A percentile compares a stretch with the other conserved stretches of the same genome.
Conservation (phyloP, 192 early-diverging fungal genomes). For the Linnemannia schmuckeri region DNA sequence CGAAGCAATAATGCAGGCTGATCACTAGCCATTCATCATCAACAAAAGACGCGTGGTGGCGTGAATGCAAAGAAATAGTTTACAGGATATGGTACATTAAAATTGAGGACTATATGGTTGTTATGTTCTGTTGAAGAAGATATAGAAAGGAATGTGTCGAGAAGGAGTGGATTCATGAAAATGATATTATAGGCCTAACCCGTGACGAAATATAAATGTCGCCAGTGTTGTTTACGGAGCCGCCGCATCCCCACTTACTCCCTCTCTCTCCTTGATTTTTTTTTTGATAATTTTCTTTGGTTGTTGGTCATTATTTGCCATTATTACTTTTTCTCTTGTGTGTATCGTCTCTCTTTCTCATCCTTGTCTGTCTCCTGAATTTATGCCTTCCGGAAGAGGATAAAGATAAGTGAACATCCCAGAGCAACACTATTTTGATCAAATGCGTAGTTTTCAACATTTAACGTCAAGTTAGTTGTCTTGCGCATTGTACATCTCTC, state of each 20-base stretch:
- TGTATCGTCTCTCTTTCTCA: background rate
- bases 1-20: background rate
- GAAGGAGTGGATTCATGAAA: background rate
- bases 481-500: background rate
- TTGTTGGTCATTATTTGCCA: background rate
- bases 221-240: background rate
- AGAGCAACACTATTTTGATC: conserved; percentile 40
- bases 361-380: background rate
- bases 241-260: background rate
- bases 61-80: background rate
- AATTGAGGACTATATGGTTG: background rate
- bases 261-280: background rate
- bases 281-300: background rate
- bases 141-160: background rate
- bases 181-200: background rate
- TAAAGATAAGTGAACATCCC: conserved; percentile 51
- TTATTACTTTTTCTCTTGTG: background rate
- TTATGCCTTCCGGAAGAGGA: conserved; percentile 52
- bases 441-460: background rate
- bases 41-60: too few species aligned
- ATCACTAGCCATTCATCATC: too few species aligned
- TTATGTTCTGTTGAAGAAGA: background rate
- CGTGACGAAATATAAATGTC: background rate
- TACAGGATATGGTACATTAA: conserved; percentile 7
- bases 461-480: background rate